Evolutionary conservation across 2,329 filamentous ascomycete species (phyloP).

Genomic region (Alternaria arborescens): DNA sequence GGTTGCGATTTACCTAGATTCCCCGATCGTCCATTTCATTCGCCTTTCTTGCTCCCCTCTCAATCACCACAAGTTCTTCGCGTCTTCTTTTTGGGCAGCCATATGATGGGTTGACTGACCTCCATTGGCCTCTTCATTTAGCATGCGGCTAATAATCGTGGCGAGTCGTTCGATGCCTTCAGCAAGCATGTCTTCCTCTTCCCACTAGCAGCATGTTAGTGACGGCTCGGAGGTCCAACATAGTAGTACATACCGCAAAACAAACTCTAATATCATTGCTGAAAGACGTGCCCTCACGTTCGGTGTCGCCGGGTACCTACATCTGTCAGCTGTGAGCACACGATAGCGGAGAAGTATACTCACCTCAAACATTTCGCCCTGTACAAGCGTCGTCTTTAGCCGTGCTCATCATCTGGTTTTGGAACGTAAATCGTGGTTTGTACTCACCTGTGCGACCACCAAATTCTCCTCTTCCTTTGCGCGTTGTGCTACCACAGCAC

Average conservation of each 20-base stretch:
- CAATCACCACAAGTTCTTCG: slow-evolving; percentile 45
- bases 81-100: slow-evolving; percentile 28
- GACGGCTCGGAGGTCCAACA: not conserved
- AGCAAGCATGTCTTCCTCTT: slow-evolving; percentile 69
- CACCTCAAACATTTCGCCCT: slow-evolving; percentile 73
- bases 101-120: slow-evolving; percentile 21
- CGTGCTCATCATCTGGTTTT: slow-evolving; percentile 12
- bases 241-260: slow-evolving; percentile 37
- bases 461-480: slow-evolving; percentile 71
- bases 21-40: not conserved
- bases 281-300: slow-evolving; percentile 61
- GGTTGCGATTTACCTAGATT: not conserved
- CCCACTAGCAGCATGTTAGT: slow-evolving; percentile 55
- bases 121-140: slow-evolving; percentile 38
- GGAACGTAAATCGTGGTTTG: slow-evolving; percentile 7
- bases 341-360: slow-evolving; percentile 53
- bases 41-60: not conserved
- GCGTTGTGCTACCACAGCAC: slow-evolving; percentile 63
- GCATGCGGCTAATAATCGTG: slow-evolving; percentile 55
- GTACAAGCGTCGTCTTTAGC: slow-evolving; percentile 44
- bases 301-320: slow-evolving; percentile 57
- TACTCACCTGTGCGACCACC: slow-evolving; percentile 64
- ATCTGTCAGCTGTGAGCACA: slow-evolving; percentile 19
- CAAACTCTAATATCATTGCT: slow-evolving; percentile 56
- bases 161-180: slow-evolving; percentile 74